Conservation (phyloP, 1,284 basidiomycete species). For the Heliocybe sulcata region DNA sequence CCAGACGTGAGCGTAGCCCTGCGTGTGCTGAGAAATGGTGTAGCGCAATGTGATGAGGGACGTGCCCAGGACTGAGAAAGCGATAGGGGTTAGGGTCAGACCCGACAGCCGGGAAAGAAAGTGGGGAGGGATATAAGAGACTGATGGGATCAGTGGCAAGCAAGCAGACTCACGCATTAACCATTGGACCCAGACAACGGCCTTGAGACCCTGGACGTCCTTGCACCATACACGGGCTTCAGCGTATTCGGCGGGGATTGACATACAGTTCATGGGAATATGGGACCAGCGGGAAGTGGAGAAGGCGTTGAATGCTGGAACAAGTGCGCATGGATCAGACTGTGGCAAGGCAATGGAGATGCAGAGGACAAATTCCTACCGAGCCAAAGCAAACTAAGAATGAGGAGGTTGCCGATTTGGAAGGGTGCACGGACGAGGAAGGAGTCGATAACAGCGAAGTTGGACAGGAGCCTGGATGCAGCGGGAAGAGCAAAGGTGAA, state of each 20-base stretch:
- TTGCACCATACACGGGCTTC: slow-evolving; percentile 45
- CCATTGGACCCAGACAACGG: slow-evolving; percentile 53
- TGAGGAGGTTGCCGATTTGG: slow-evolving; percentile 36
- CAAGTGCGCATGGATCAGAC: background rate
- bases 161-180: slow-evolving; percentile 33
- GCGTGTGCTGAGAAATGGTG: slow-evolving; percentile 30
- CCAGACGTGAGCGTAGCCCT: slow-evolving; percentile 46
- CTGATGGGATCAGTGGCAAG: background rate
- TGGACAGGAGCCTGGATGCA: slow-evolving; percentile 30
- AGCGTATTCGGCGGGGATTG: slow-evolving; percentile 41
- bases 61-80: slow-evolving; percentile 33
- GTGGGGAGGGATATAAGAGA: background rate
- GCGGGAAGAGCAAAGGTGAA: background rate
- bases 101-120: background rate
- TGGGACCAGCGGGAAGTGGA: slow-evolving; percentile 48
- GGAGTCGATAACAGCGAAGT: slow-evolving; percentile 31
- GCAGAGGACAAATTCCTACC: no score
- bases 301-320: slow-evolving; percentile 48
- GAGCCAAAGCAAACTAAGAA: slow-evolving; percentile 46
- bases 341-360: background rate
- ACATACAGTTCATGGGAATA: slow-evolving; percentile 37
- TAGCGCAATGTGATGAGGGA: slow-evolving; percentile 34
- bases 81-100: background rate
- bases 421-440: slow-evolving; percentile 39
- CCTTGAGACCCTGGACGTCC: slow-evolving; percentile 44